These are phyloP conservation scores for Cyberlindnera suaveolens DNA, from an alignment of 805 yeast genomes.

Conservation along the genomic window DNA sequence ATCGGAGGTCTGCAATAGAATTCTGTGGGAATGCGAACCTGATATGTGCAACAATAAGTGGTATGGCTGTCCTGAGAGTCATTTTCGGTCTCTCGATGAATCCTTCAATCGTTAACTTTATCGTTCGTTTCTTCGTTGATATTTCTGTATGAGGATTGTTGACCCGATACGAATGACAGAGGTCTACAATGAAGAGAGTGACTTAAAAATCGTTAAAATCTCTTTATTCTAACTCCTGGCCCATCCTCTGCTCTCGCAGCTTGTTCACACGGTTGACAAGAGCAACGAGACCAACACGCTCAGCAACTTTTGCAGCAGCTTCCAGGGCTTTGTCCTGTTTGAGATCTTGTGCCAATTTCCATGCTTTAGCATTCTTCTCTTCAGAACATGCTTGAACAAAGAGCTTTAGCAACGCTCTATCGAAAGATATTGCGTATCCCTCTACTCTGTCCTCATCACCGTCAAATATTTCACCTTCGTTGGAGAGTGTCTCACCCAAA, in stretches of 20 bases:
- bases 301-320: slow-evolving; percentile 83
- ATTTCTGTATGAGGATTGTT: too few species aligned
- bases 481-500: slow-evolving; percentile 48
- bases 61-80: not conserved
- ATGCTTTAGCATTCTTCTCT: slow-evolving; percentile 57
- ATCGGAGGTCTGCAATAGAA: not conserved
- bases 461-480: slow-evolving; percentile 36
- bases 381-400: slow-evolving; percentile 71
- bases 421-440: slow-evolving; percentile 53
- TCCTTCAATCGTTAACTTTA: too few species aligned
- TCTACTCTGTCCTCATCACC: slow-evolving; percentile 47
- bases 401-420: slow-evolving; percentile 69
- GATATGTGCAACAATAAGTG: not conserved
- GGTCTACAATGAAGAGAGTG: too few species aligned
- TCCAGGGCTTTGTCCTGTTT: slow-evolving; percentile 71
- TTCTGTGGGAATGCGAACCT: not conserved
- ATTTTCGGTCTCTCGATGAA: not conserved
- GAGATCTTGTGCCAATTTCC: slow-evolving; percentile 61
- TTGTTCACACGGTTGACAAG: slow-evolving; percentile 51
- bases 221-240: slow-evolving; percentile 1
- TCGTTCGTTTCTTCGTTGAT: too few species aligned
- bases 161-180: too few species aligned
- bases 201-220: too few species aligned
- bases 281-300: slow-evolving; percentile 51
- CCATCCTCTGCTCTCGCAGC: slow-evolving; percentile 45